Percentiles rank a stretch among this genome's conserved stretches.
Evolutionary conservation across 2,329 filamentous ascomycete species (phyloP).

Genomic region (Botrytis pseudocinerea): DNA sequence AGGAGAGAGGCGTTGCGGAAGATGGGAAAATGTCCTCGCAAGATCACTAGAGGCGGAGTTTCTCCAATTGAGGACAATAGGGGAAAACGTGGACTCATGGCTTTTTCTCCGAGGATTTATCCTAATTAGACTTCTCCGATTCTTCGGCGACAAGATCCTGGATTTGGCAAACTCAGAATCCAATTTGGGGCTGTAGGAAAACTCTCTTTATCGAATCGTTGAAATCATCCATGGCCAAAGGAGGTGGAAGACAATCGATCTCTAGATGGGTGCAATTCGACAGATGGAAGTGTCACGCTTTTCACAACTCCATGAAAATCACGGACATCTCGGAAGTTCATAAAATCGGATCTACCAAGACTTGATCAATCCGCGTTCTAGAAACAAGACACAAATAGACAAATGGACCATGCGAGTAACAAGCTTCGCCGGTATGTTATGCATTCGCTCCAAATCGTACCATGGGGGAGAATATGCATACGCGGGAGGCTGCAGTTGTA

Average conservation of each 20-base stretch:
- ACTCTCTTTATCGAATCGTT: neutral
- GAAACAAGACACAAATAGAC: neutral
- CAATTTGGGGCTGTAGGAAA: neutral
- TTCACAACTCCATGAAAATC: neutral
- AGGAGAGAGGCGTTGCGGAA: neutral
- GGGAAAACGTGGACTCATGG: neutral
- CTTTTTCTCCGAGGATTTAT: neutral
- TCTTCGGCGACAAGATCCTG: neutral
- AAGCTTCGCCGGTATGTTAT: slow-evolving; percentile 1
- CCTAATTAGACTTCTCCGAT: neutral
- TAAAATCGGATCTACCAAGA: neutral
- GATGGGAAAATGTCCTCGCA: neutral
- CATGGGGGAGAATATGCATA: neutral
- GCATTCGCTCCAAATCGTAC: neutral
- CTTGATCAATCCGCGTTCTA: neutral
- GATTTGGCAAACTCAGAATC: neutral
- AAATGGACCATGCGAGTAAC: neutral
- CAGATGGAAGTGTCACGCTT: neutral
- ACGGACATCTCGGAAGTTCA: neutral
- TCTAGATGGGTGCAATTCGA: neutral
- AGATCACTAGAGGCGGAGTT: neutral
- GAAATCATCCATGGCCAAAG: neutral
- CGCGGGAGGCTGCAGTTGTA: neutral
- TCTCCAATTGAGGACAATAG: neutral
- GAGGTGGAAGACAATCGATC: neutral